A percentile compares a stretch with the other conserved stretches of the same genome.
phyloP scores from a whole-genome alignment of 2,329 filamentous ascomycete species.

The Nemania bipapillata region DNA sequence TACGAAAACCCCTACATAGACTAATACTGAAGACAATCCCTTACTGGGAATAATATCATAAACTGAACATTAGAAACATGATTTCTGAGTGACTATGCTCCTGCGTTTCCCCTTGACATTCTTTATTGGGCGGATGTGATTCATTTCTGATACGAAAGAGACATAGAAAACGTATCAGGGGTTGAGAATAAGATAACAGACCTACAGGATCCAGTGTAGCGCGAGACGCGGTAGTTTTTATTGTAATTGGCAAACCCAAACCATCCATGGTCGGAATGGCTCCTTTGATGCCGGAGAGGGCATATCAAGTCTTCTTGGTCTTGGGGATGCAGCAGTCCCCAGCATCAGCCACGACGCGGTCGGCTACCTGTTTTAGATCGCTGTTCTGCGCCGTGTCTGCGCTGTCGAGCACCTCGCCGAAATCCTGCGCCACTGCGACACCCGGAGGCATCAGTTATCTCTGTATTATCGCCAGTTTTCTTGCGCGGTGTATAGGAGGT shows the following conservation, averaged over 20 bases:
- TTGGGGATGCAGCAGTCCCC: conserved; percentile 65
- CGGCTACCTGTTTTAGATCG: conserved; percentile 57
- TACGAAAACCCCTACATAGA: conserved; percentile 29
- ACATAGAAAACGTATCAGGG: no score
- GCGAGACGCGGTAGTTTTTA: no score
- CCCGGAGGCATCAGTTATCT: no score
- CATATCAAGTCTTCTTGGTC: conserved; percentile 51
- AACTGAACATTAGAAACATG: not conserved
- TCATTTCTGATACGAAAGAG: no score
- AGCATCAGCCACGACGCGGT: conserved; percentile 58
- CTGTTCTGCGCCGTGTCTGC: conserved; percentile 6
- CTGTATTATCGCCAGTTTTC: no score
- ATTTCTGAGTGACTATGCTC: not conserved
- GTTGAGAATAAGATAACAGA: no score
- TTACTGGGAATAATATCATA: conserved; percentile 22
- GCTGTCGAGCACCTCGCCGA: conserved; percentile 63
- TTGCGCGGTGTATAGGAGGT: no score
- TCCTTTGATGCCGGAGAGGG: no score
- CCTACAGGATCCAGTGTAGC: no score
- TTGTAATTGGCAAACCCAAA: no score
- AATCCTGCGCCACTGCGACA: conserved; percentile 59
- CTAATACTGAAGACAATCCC: conserved; percentile 32
- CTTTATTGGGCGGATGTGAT: no score
- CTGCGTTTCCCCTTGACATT: not conserved
- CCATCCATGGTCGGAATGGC: no score